Conservation (phyloP, 1,284 basidiomycete species). For the Microbotryum saponariae region DNA sequence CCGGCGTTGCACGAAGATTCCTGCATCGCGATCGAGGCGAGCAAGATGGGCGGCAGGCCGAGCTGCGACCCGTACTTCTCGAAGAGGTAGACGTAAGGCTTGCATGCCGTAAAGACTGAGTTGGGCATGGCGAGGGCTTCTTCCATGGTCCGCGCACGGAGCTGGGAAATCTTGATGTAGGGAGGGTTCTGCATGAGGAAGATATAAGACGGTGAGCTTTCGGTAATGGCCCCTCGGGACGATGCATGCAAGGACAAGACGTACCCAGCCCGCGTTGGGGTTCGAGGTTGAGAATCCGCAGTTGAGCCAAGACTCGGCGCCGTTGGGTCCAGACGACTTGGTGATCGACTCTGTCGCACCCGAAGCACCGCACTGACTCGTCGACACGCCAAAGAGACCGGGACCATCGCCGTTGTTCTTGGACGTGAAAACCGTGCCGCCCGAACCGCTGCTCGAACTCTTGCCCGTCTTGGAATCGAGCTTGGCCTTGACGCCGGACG, state of each 20-base stretch:
- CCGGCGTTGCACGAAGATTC: constrained; percentile 63
- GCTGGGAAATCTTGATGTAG: constrained; percentile 49
- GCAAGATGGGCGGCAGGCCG: constrained; percentile 52
- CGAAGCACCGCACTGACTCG: too few relatives aligned
- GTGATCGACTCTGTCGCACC: too few relatives aligned
- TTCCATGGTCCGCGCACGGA: constrained; percentile 50
- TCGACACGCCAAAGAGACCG: too few relatives aligned
- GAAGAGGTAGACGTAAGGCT: constrained; percentile 52
- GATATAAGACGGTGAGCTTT: background rate
- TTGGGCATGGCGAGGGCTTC: constrained; percentile 44
- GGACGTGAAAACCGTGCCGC: too few relatives aligned
- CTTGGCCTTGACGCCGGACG: too few relatives aligned
- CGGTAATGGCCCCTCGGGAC: constrained; percentile 38
- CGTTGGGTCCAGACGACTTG: constrained; percentile 55
- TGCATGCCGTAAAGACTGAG: constrained; percentile 56
- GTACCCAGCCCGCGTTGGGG: constrained; percentile 11
- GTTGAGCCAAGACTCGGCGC: constrained; percentile 65
- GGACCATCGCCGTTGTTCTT: too few relatives aligned
- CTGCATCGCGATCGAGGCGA: constrained; percentile 79
- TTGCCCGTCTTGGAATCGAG: too few relatives aligned
- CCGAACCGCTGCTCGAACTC: too few relatives aligned
- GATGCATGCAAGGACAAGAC: constrained; percentile 54
- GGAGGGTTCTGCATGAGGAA: constrained; percentile 36
- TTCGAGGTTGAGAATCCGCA: constrained; percentile 47
- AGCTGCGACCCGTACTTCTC: constrained; percentile 54